Conservation (phyloP, 768 basidiomycete genomes). For the Gyrodon lividus region DNA sequence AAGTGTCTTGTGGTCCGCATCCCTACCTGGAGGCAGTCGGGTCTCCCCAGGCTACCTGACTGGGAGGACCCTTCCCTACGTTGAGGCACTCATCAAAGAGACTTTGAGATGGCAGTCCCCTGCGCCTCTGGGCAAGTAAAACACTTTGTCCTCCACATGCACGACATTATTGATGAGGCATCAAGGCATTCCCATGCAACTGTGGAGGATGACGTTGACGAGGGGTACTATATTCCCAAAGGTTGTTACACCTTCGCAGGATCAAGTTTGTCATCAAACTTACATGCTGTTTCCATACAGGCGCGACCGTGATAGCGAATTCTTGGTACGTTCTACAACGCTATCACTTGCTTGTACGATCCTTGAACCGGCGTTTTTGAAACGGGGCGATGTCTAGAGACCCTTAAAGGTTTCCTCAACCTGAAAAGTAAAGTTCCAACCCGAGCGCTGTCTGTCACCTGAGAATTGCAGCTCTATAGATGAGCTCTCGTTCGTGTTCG, state of each 20-base stretch:
- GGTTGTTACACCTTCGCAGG: slow-evolving; percentile 29
- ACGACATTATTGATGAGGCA: neutral
- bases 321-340: slow-evolving; percentile 12
- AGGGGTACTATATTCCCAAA: slow-evolving; percentile 50
- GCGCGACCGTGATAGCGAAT: slow-evolving; percentile 22
- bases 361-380: neutral
- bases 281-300: neutral
- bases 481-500: slow-evolving; percentile 23
- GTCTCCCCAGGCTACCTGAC: slow-evolving; percentile 18
- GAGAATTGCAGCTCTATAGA: slow-evolving; percentile 5
- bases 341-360: neutral
- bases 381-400: slow-evolving; percentile 37
- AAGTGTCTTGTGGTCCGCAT: neutral
- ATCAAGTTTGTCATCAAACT: neutral
- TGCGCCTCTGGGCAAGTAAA: slow-evolving; percentile 10
- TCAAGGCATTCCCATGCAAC: slow-evolving; percentile 32
- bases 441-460: slow-evolving; percentile 32
- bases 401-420: slow-evolving; percentile 37
- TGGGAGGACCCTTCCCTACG: slow-evolving; percentile 25
- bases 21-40: slow-evolving; percentile 22
- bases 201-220: slow-evolving; percentile 41
- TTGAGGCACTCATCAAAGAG: slow-evolving; percentile 23
- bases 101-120: slow-evolving; percentile 26
- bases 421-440: slow-evolving; percentile 37
- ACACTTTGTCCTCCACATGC: neutral